Conservation (phyloP, 176 grass and related monocot genomes). For the Canna indica region DNA sequence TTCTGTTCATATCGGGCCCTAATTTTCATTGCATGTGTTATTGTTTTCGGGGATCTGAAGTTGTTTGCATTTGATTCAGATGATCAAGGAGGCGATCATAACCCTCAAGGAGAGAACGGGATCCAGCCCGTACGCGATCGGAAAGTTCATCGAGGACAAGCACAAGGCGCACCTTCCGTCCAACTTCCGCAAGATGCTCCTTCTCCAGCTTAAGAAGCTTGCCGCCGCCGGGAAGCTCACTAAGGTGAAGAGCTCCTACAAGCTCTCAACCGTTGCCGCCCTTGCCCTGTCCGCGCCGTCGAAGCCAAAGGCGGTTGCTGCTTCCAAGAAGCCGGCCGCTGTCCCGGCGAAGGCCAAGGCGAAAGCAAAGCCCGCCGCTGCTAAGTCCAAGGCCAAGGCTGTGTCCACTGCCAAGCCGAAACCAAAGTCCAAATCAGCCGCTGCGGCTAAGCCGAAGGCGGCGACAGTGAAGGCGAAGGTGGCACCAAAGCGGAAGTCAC, state of each 20-base stretch:
- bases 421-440: not conserved
- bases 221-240: conserved; percentile 50
- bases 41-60: not conserved
- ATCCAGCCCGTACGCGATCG: conserved; percentile 60
- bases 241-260: conserved; percentile 67
- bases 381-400: not conserved
- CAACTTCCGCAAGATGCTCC: conserved; percentile 57
- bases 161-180: conserved; percentile 38
- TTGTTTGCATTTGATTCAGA: conserved; percentile 27
- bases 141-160: conserved; percentile 68
- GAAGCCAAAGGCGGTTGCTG: not conserved
- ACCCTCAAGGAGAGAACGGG: conserved; percentile 60
- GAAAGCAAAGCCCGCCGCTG: not conserved
- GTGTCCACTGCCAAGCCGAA: not conserved
- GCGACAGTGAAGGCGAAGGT: not conserved
- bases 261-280: conserved; percentile 22
- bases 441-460: conserved; percentile 3
- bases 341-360: not conserved
- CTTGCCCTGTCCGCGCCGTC: not conserved
- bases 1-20: not conserved
- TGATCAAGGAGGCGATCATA: conserved; percentile 57
- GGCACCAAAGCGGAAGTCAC: not conserved
- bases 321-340: not conserved
- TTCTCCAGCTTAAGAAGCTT: conserved; percentile 53
- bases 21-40: no score